Conservation (phyloP, 306 rosid genomes). For the Parietaria judaica region DNA sequence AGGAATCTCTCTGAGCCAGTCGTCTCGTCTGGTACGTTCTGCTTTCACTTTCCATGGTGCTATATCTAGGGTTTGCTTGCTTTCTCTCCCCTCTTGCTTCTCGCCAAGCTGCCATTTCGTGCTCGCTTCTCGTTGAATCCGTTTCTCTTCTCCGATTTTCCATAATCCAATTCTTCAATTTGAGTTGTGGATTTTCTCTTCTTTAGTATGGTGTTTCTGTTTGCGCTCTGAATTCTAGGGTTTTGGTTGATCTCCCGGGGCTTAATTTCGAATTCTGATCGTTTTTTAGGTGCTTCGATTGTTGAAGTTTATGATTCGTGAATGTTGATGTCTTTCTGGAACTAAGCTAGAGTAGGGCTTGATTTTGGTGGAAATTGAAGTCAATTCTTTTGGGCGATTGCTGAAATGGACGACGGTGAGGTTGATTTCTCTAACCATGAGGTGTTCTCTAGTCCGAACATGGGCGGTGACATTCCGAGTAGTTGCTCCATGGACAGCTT, state of each 20-base stretch:
- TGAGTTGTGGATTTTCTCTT: too few relatives aligned
- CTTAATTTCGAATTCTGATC: background rate
- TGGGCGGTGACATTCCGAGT: constrained; percentile 52
- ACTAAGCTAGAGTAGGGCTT: background rate
- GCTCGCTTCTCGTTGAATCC: background rate
- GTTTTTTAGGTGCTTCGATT: constrained; percentile 1
- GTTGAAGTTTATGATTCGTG: background rate
- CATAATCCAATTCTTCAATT: background rate
- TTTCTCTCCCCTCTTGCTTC: background rate
- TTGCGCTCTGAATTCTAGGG: background rate
- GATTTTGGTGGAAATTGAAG: background rate
- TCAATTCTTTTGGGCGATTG: background rate
- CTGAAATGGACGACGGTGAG: constrained; percentile 88
- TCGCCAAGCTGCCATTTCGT: too few relatives aligned
- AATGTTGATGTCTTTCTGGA: background rate
- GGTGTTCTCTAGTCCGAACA: constrained; percentile 53
- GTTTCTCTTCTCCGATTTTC: background rate
- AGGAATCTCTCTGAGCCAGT: constrained; percentile 23
- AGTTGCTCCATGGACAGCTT: constrained; percentile 82
- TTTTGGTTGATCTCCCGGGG: constrained; percentile 1
- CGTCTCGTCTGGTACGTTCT: constrained; percentile 24
- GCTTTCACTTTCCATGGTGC: background rate
- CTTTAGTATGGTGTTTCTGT: background rate
- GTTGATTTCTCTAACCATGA: constrained; percentile 70
- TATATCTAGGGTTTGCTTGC: constrained; percentile 27